Evolutionary conservation across 108 stramenopile genomes (phyloP), one percentile per base, ranked within the genome.

Genomic region (Nitzschia sp.): DNA sequence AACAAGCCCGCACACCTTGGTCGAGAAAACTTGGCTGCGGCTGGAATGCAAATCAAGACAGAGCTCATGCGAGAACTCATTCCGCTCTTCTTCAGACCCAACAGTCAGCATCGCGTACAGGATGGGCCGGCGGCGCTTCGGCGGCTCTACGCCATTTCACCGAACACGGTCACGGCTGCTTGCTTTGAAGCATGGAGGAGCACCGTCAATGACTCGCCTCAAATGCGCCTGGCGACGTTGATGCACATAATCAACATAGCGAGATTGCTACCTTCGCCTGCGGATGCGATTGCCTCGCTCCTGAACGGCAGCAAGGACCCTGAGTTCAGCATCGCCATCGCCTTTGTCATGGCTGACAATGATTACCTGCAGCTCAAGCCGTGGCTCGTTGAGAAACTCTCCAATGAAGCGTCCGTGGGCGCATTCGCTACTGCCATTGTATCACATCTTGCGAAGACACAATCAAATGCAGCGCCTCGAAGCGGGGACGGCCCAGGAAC

Each of bases 61-160:
- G 97, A 98, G 65, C 63, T 96, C 61, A 96, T 98, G 92, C 66
- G 90, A 45, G 90, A 94, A 61, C 83, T 98, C 58, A 94, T 96
- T 60, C 95, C 95, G 0, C 62, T 95, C 18, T 96, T 96, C 76
- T 98, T 98, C 74, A 80, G 87, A 62, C 96, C 97, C 18, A 83
- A 82, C 64, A 56, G 74, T 23, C 79, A 81, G 8, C 82, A 82
- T 23, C 72, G 85, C 3, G 94, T 89, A 1, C 82, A 88, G 60
- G 88, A 95, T 76, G 78, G 68, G 33, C 85, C 90, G 27, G 85
- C 87, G 11, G 95, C 95, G 21, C 77, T 96, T 30, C 79, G 91
- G 9, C 77, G 95, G 33, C 79, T 98, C 31, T 96, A 95, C 82
- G 81, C 75, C 9, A 93, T 96, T 35, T 93, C 91, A 25, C 90